Conservation (phyloP, 2,329 filamentous ascomycete genomes). For the Trichoderma atroviride region DNA sequence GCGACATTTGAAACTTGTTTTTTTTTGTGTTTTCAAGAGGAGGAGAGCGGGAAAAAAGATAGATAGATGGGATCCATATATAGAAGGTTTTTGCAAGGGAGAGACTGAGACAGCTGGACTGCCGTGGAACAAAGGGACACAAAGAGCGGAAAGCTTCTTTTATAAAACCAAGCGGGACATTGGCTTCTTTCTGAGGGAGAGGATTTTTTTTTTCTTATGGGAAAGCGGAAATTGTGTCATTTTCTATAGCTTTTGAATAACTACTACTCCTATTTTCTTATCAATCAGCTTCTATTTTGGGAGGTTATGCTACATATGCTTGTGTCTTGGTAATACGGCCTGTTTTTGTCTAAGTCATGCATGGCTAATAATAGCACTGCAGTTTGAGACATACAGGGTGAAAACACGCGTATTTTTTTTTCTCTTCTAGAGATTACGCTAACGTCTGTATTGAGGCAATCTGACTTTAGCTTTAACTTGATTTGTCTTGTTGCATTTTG, state of each 20-base stretch:
- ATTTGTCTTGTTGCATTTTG: neutral
- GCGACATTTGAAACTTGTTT: slow-evolving; percentile 13
- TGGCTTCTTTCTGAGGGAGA: neutral
- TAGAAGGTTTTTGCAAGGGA: neutral
- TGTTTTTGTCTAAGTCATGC: neutral
- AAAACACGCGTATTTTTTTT: neutral
- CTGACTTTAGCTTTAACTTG: neutral
- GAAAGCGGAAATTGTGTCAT: neutral
- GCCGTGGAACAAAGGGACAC: neutral
- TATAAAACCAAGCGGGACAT: neutral
- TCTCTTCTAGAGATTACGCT: neutral
- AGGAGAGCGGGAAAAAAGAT: neutral
- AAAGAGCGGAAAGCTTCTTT: neutral
- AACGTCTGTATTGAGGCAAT: neutral
- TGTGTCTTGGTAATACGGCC: neutral
- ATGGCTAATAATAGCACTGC: slow-evolving; percentile 9
- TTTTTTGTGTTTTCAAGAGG: neutral
- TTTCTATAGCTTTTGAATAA: neutral
- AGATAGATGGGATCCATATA: slow-evolving; percentile 19
- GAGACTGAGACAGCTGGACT: slow-evolving; percentile 24
- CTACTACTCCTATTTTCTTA: neutral
- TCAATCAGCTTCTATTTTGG: neutral
- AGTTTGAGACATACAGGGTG: neutral
- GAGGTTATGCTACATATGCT: neutral
- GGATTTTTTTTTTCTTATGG: neutral